Conservation (phyloP, 2,329 filamentous ascomycete species). For the Fusarium sp. region DNA sequence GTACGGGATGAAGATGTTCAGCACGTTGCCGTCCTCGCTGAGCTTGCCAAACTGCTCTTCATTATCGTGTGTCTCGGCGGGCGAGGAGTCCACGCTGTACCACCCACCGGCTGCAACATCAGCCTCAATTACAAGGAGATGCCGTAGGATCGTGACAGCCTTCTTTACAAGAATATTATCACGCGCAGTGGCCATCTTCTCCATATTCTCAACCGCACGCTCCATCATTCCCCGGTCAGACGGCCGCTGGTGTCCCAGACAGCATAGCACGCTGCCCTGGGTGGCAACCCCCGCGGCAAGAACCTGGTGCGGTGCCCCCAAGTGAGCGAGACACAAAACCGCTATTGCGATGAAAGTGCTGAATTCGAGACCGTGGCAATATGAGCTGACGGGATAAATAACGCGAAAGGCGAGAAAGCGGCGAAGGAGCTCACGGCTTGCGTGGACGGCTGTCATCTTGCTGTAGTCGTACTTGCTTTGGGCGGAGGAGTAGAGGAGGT, state of each 20-base stretch:
- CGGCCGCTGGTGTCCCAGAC: not conserved
- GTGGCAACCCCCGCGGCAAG: fast-evolving
- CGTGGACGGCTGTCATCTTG: not conserved
- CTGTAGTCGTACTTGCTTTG: not conserved
- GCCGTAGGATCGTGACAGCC: not conserved
- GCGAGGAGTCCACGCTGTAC: not conserved
- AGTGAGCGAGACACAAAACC: not conserved
- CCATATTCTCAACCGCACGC: not conserved
- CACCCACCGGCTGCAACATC: not conserved
- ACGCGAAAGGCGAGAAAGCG: not conserved
- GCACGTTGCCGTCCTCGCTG: not conserved
- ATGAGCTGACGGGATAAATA: not conserved
- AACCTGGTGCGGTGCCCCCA: not conserved
- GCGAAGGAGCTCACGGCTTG: not conserved
- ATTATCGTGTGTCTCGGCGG: not conserved
- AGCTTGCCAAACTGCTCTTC: not conserved
- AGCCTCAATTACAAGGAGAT: not conserved
- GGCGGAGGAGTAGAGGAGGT: not conserved
- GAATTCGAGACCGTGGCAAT: not conserved
- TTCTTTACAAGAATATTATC: not conserved
- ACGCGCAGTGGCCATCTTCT: not conserved
- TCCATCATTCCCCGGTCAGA: not conserved
- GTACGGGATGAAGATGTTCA: not conserved
- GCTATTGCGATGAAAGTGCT: not conserved
- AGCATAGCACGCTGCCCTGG: not conserved